Evolutionary conservation across 1,284 basidiomycete species (phyloP), one percentile per base, ranked within the genome.

Genomic region (Tylopilus sp.): DNA sequence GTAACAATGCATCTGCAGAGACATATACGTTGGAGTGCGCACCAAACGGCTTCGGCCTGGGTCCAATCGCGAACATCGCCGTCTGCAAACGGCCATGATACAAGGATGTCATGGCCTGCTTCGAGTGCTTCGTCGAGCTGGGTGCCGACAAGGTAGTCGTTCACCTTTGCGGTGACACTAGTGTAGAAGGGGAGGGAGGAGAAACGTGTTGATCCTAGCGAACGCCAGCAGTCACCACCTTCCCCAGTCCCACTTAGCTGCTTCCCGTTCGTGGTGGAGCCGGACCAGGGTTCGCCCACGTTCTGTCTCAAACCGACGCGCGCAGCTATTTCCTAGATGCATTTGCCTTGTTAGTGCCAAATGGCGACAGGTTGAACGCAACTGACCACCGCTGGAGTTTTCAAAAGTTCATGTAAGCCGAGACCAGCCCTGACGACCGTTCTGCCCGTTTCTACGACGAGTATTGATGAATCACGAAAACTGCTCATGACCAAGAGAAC

Each of bases 41-140:
- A 94, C 94, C 94, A 91, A 36, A 98, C 73, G 6, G 90, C 94
- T 66, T 94, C 92, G 37, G 91, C 85, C 57, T 94, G 94, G n/a
- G 78, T 79, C 85, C 89, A 97, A 65, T 97, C 90, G 36, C 71
- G 73, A 41, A 94, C 75, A 57, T 81, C 77, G 7, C 83, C 87
- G 28, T 86, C 80, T 50, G 80, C 78, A 62, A 97, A 92, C 1
- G 94, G 93, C 87, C 88, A 94, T 37, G 82, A 88, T 18, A 94
- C 68, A 18, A 81, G 72, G 18, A 94, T 68, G 42, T 88, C 83
- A 50, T 88, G 84, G 15, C 82, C 85, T 11, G 82, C 76, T 8
- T 77, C 79, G 34, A 91, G 70, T 0, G 90, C 91, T 55, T 91
- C 86, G 56, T 90, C 86, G 9, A 96, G 77, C 51, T 83, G 82